Evolutionary conservation across 805 yeast species (phyloP).

Genomic region (baker's yeast (Saccharomyces cerevisiae)): DNA sequence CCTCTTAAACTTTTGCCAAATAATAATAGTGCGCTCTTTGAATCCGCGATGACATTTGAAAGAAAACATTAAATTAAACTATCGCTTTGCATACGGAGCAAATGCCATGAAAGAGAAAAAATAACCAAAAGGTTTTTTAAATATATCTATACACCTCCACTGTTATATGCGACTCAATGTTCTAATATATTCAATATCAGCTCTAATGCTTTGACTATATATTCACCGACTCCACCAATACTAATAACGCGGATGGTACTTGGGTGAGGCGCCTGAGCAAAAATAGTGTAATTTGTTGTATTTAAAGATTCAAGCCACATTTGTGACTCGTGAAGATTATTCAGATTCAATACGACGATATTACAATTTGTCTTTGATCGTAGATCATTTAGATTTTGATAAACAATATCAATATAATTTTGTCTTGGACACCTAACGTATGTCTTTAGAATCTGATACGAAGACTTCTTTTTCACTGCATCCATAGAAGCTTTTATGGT

Average conservation of each 20-base stretch:
- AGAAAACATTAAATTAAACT: not conserved
- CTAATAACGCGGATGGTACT: slow-evolving; percentile 26
- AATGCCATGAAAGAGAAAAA: not conserved
- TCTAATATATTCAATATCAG: slow-evolving; percentile 9
- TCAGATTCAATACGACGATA: slow-evolving; percentile 27
- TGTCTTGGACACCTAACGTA: slow-evolving; percentile 29
- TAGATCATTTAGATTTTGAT: slow-evolving; percentile 25
- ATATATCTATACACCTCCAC: not conserved
- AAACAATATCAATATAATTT: slow-evolving; percentile 20
- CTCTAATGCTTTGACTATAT: slow-evolving; percentile 23
- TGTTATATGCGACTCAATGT: not conserved
- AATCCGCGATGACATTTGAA: not conserved
- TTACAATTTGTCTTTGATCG: slow-evolving; percentile 29
- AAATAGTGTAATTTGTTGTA: slow-evolving; percentile 15
- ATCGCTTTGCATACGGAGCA: not conserved
- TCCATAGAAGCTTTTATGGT: slow-evolving; percentile 24
- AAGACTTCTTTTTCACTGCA: slow-evolving; percentile 18
- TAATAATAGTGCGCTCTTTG: not conserved
- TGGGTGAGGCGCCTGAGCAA: slow-evolving; percentile 24
- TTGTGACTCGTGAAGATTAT: slow-evolving; percentile 28
- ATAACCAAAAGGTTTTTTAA: not conserved
- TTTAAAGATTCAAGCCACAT: slow-evolving; percentile 25
- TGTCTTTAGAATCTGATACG: slow-evolving; percentile 27
- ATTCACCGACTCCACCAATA: slow-evolving; percentile 30
- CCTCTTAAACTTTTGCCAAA: not conserved